phyloP scores from a whole-genome alignment of 495 filamentous ascomycete genomes.

The Neurospora africana region DNA sequence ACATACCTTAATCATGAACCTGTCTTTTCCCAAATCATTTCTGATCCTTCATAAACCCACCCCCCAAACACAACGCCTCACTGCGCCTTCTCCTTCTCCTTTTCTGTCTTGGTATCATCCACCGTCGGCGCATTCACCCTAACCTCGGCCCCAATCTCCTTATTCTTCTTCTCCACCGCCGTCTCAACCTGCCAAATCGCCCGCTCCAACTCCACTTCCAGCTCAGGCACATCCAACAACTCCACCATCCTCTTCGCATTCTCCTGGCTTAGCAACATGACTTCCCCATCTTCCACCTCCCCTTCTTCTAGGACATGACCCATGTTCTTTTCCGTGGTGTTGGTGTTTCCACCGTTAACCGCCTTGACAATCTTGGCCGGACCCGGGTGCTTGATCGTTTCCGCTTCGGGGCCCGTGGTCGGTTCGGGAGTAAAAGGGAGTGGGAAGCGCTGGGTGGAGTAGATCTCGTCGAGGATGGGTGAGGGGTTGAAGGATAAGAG shows the following conservation, averaged over 20 bases:
- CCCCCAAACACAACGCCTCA: background rate
- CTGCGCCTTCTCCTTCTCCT: conserved; percentile 11
- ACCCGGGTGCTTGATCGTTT: conserved; percentile 16
- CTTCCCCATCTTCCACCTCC: conserved; percentile 33
- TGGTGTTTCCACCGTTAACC: conserved; percentile 9
- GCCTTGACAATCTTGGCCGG: conserved; percentile 9
- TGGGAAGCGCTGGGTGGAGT: conserved; percentile 35
- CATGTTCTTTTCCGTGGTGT: background rate
- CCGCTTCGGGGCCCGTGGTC: conserved; percentile 9
- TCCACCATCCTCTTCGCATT: conserved; percentile 55
- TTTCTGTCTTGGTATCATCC: conserved; percentile 11
- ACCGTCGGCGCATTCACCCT: conserved; percentile 1
- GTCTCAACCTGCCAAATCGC: conserved; percentile 80
- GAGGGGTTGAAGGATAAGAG: conserved; percentile 55
- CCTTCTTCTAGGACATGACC: background rate
- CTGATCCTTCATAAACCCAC: background rate
- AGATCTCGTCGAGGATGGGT: conserved; percentile 59
- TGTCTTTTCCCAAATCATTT: background rate
- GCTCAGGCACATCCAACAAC: conserved; percentile 65
- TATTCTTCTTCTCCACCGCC: conserved; percentile 45
- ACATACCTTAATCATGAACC: conserved; percentile 11
- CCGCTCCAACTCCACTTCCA: conserved; percentile 80
- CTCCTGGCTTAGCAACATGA: conserved; percentile 47
- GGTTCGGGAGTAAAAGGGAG: conserved; percentile 19
- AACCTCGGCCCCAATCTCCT: conserved; percentile 14